Percentiles rank a stretch among this genome's conserved stretches.
These are phyloP conservation scores for Picea glauca DNA, from an alignment of 75 land plant genomes.

Conservation along the genomic window DNA sequence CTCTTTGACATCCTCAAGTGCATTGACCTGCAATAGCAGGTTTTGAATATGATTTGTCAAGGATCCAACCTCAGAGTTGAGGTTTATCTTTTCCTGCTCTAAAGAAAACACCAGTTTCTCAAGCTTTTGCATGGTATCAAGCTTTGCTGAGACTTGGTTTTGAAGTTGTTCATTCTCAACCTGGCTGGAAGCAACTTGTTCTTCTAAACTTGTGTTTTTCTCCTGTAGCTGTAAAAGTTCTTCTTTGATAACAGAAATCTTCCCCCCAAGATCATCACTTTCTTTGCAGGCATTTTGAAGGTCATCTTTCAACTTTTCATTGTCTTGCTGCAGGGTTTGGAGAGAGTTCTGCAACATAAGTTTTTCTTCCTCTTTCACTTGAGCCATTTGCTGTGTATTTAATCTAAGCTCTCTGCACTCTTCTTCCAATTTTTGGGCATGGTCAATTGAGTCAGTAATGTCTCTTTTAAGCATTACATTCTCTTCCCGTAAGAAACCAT, in stretches of 20 bases:
- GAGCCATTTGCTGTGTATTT: neutral
- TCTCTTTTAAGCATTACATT: neutral
- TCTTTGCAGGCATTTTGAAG: neutral
- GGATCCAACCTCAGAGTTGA: conserved; percentile 3
- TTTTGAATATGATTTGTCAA: neutral
- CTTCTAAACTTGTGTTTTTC: conserved; percentile 1
- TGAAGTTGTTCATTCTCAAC: conserved; percentile 7
- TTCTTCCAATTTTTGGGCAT: neutral
- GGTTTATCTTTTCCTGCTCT: neutral
- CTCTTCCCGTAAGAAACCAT: neutral
- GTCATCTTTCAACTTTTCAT: conserved; percentile 6
- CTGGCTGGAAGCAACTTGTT: neutral
- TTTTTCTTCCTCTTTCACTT: neutral
- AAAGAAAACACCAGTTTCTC: conserved; percentile 1
- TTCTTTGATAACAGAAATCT: neutral
- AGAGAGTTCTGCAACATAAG: conserved; percentile 5
- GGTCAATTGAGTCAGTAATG: neutral
- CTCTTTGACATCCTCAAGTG: neutral
- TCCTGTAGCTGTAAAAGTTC: conserved; percentile 4
- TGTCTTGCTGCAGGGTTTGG: conserved; percentile 5
- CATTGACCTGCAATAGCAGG: conserved; percentile 3
- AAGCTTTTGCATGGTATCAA: conserved; percentile 1
- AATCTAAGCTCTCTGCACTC: neutral
- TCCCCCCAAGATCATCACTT: neutral
- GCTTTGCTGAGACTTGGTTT: conserved; percentile 3